Evolutionary conservation across 2,329 filamentous ascomycete genomes (phyloP), one percentile per base, ranked within the genome.

Genomic region (Aspergillus pseudoglaucus): DNA sequence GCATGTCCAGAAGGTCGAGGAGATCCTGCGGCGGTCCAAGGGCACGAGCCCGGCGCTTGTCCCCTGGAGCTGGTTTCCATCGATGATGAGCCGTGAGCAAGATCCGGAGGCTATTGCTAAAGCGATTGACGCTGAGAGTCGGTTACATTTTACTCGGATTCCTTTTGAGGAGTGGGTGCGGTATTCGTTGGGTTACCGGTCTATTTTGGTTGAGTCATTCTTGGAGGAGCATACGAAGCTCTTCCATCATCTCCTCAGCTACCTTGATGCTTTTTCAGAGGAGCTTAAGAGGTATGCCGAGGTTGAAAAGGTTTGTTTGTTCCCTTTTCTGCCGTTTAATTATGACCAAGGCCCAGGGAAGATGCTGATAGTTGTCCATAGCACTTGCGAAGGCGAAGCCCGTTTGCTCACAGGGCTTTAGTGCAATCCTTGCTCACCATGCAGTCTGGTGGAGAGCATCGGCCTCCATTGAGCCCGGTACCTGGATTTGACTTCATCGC

Each of bases 91-190:
- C 6, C 53, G 53, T 30, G 51, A 53, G 1, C 35, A 51, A 9
- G 57, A 61, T 35, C 49, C 65, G 6, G 42, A 41, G 8, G 48
- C 49, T 4, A 62, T 70, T 46, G 68, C 68, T 1, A 49, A 49
- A 5, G 60, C 58, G 2, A 69, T 72, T 32, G 64, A 70, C 41
- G 53, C 56, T 1, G 68, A 71, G 50, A 72, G 69, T 44, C 63
- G 65, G 50, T 53, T 66, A n/a, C 69, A 71, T 10, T 70, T 71
- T 23, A 61, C 55, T 23, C 57, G 58, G 2, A 61, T 72, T 42
- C 59, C 63, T 3, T 71, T 72, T 37, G 67, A 71, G 47, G 67
- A 69, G 32, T 58, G 68, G 46, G 66, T 70, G 22, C 66, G 67
- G 10, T 68, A 66, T 47, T 62, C 68, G 8, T 50, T 72, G 30